Evolutionary conservation across 805 yeast species (phyloP).

Genomic region (Metschnikowia peoriensis): DNA sequence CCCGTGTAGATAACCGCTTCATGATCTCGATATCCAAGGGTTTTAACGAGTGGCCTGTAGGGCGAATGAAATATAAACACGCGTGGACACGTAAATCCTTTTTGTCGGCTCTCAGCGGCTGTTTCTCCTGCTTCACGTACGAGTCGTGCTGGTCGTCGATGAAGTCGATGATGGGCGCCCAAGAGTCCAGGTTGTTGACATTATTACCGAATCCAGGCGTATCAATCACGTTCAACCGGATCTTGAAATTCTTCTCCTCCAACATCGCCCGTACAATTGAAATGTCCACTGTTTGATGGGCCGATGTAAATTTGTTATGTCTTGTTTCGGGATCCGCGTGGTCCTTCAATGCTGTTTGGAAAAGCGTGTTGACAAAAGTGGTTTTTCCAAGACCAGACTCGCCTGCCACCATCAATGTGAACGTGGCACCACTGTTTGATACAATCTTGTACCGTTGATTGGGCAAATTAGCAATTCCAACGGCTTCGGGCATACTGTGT

Average conservation of each 20-base stretch:
- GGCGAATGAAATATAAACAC: slow-evolving; percentile 85
- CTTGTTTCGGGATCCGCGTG: slow-evolving; percentile 54
- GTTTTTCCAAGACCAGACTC: slow-evolving; percentile 91
- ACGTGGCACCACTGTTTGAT: slow-evolving; percentile 70
- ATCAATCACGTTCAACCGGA: slow-evolving; percentile 78
- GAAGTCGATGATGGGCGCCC: slow-evolving; percentile 86
- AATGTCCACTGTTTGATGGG: slow-evolving; percentile 70
- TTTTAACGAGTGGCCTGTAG: slow-evolving; percentile 84
- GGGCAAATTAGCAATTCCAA: slow-evolving; percentile 72
- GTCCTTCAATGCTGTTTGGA: slow-evolving; percentile 69
- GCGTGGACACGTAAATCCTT: slow-evolving; percentile 90
- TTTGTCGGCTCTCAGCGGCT: slow-evolving; percentile 65
- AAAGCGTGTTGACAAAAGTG: slow-evolving; percentile 83
- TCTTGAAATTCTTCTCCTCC: slow-evolving; percentile 79
- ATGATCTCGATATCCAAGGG: slow-evolving; percentile 86
- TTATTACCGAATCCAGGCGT: slow-evolving; percentile 95
- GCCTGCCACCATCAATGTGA: slow-evolving; percentile 85
- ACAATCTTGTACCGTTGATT: slow-evolving; percentile 77
- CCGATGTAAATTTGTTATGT: slow-evolving; percentile 52
- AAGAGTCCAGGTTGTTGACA: slow-evolving; percentile 78
- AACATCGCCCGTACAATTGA: slow-evolving; percentile 76
- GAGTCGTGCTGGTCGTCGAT: slow-evolving; percentile 89
- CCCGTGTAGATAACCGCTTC: slow-evolving; percentile 78
- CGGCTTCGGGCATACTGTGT: slow-evolving; percentile 48
- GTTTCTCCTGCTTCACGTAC: slow-evolving; percentile 90